phyloP scores from a whole-genome alignment of 1,284 basidiomycete species.

The Cerioporus squamosus region DNA sequence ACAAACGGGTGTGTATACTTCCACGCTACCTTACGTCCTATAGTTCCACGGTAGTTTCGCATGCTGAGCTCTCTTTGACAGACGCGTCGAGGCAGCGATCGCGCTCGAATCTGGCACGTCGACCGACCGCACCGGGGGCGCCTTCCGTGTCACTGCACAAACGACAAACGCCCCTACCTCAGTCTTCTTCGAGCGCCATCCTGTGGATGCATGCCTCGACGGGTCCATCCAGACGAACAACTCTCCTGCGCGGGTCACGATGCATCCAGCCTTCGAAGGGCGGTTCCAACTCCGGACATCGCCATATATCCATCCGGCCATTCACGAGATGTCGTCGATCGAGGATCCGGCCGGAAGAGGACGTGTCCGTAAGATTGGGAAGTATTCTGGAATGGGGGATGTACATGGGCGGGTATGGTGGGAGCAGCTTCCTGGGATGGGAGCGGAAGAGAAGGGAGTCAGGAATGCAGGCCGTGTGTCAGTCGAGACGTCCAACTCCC shows the following conservation, averaged over 20 bases:
- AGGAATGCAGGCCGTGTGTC: too few relatives aligned
- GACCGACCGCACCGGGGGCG: conserved; percentile 31
- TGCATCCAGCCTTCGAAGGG: conserved; percentile 49
- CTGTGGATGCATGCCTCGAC: conserved; percentile 41
- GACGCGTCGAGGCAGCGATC: conserved; percentile 35
- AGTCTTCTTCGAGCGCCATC: conserved; percentile 37
- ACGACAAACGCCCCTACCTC: conserved; percentile 32
- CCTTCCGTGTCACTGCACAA: conserved; percentile 34
- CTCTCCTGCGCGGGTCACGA: conserved; percentile 33
- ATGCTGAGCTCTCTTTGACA: conserved; percentile 37
- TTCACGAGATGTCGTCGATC: too few relatives aligned
- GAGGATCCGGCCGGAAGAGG: too few relatives aligned
- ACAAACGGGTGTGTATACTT: conserved; percentile 44
- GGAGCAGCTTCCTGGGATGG: too few relatives aligned
- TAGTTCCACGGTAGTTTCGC: too few relatives aligned
- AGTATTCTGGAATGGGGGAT: too few relatives aligned
- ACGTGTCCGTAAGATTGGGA: too few relatives aligned
- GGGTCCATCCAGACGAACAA: conserved; percentile 37
- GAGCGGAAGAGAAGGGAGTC: too few relatives aligned
- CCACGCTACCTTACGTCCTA: conserved; percentile 22
- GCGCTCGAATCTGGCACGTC: conserved; percentile 30
- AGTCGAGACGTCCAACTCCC: too few relatives aligned
- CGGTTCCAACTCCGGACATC: conserved; percentile 37
- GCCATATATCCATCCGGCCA: conserved; percentile 16
- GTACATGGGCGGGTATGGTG: too few relatives aligned